phyloP scores from a whole-genome alignment of 2,329 filamentous ascomycete species.

The Aspergillus fijiensis region DNA sequence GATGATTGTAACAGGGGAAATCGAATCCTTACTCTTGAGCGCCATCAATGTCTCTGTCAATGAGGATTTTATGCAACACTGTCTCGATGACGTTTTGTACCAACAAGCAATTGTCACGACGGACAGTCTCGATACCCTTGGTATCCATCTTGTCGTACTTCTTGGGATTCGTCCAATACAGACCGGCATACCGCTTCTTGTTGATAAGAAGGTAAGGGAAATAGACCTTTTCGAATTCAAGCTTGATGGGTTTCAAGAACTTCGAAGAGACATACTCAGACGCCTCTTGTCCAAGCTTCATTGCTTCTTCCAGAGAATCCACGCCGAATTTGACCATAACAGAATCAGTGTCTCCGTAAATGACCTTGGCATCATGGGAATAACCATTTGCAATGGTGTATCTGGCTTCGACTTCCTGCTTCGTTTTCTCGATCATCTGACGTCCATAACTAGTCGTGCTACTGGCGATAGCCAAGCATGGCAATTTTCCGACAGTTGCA shows the following conservation, averaged over 20 bases:
- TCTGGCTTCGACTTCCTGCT: constrained; percentile 85
- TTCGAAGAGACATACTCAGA: constrained; percentile 84
- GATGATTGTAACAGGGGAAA: neutral
- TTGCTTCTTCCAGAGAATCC: constrained; percentile 78
- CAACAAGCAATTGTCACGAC: constrained; percentile 90
- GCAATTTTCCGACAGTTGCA: constrained; percentile 91
- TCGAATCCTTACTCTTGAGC: constrained; percentile 77
- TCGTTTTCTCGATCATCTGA: constrained; percentile 98
- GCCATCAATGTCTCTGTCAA: constrained; percentile 83
- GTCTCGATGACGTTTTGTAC: constrained; percentile 98
- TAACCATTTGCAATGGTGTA: constrained; percentile 96
- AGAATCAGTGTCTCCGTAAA: constrained; percentile 98
- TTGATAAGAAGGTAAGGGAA: constrained; percentile 98
- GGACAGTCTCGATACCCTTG: constrained; percentile 97
- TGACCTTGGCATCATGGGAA: constrained; percentile 89
- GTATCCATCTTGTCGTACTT: constrained; percentile 99
- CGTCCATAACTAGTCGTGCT: constrained; percentile 96
- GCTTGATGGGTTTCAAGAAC: constrained; percentile 95
- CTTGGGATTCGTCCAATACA: constrained; percentile 92
- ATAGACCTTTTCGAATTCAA: constrained; percentile 99
- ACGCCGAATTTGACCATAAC: constrained; percentile 99
- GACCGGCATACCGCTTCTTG: constrained; percentile 98
- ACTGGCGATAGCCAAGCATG: constrained; percentile 91
- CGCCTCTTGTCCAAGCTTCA: constrained; percentile 94
- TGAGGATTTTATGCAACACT: constrained; percentile 89